Evolutionary conservation across 73 alveolate species (phyloP).

Genomic region (Paramecium sonneborni): DNA sequence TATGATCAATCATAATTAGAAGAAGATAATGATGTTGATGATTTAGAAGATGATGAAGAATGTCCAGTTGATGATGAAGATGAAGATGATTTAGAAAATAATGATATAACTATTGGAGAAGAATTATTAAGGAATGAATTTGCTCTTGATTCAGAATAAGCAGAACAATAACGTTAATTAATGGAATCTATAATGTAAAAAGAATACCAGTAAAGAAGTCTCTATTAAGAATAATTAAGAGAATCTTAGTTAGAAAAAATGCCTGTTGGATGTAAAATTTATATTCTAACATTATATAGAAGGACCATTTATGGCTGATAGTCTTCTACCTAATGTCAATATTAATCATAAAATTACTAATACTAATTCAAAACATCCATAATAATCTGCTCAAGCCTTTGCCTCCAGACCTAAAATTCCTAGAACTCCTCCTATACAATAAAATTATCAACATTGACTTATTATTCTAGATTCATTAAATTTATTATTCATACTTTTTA

Average conservation of each 20-base stretch:
- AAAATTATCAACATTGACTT: not conserved
- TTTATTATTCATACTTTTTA: too few species aligned
- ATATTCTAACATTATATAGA: not conserved
- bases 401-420: not conserved
- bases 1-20: constrained; percentile 19
- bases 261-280: constrained; percentile 34
- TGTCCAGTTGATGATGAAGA: constrained; percentile 21
- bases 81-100: constrained; percentile 34
- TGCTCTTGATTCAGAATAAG: not conserved
- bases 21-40: constrained; percentile 56
- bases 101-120: constrained; percentile 20
- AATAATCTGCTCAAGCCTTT: not conserved
- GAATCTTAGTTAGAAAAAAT: constrained; percentile 25
- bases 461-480: not conserved
- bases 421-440: constrained; percentile 38
- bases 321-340: not conserved
- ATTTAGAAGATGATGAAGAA: constrained; percentile 44
- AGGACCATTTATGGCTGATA: not conserved
- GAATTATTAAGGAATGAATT: constrained; percentile 10
- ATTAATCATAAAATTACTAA: not conserved
- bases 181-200: constrained; percentile 26
- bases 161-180: not conserved
- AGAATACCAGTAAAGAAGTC: not conserved
- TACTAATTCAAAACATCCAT: not conserved
- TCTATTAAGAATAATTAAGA: not conserved